Base-by-base conservation (phyloP, 768 basidiomycete species). In the Lactarius psammicola region DNA sequence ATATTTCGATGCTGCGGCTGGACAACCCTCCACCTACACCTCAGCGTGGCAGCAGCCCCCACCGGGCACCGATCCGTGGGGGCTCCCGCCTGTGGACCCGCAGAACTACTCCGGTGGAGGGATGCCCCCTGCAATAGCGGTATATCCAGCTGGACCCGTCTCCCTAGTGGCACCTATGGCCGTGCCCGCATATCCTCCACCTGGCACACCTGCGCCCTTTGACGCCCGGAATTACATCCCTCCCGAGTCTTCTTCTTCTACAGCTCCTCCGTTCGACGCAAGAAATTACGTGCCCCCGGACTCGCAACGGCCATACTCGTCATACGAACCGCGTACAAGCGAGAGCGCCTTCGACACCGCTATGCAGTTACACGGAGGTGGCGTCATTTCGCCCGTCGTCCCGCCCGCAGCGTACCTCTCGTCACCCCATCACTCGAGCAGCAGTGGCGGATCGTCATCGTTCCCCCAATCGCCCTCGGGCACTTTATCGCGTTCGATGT, bases 261-360 rank as follows among this genome's bases (percentile, higher is more conserved):
- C 31, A n/a, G 57, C 8, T n/a, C 49, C 6, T 11, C 53, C 49
- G 4, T 66, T 59, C 51, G 65, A 66, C 20, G 33, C 61, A 46
- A 62, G 56, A 54, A 66, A 66, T 30, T 66, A 66, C 61, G 28
- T 58, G 17, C 65, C 65, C 2, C 65, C 61, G 30, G 57, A 59
- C 28, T 8, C 26, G 26, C 51, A 54, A 3, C 33, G 38, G 26
- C 30, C 51, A 49, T 26, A 28, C 2, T 44, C 56, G 5, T 64
- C 67, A 23, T 68, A 69, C 66, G 68, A 69, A 38, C 68, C 68
- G 3, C 57, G 56, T 36, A 69, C 68, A 26, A 68, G 68, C 30
- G 58, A 63, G 56, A 69, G 68, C 61, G 68, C 66, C 11, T 69
- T 69, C 30, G 30, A 68, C n/a, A 64, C 54, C 31, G n/a, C 68